Evolutionary conservation across 192 early-diverging fungal genomes (phyloP).

Genomic region (Mortierella alpina): DNA sequence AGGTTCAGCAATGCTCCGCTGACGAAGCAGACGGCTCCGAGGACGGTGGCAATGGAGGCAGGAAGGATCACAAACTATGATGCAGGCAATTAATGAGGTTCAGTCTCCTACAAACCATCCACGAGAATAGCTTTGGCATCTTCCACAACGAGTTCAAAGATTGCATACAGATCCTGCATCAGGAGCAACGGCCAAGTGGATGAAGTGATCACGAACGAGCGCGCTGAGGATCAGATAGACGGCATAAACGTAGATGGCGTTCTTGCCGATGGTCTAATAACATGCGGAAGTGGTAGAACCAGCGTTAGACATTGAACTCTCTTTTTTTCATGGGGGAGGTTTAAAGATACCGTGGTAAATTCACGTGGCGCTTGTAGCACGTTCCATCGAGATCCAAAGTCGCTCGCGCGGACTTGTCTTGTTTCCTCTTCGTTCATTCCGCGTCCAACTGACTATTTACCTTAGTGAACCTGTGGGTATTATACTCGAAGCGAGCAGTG

Average conservation of each 20-base stretch:
- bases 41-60: slow-evolving; percentile 22
- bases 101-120: no score
- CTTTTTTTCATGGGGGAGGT: slow-evolving; percentile 27
- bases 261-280: slow-evolving; percentile 54
- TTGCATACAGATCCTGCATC: slow-evolving; percentile 59
- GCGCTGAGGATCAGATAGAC: slow-evolving; percentile 65
- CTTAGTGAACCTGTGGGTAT: slow-evolving; percentile 49
- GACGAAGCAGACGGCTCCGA: slow-evolving; percentile 55
- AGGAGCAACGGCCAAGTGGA: slow-evolving; percentile 61
- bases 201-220: slow-evolving; percentile 64
- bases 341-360: neutral
- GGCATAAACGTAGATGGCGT: slow-evolving; percentile 68
- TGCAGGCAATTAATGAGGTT: neutral
- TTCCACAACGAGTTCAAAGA: neutral
- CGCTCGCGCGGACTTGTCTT: neutral
- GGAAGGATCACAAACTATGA: slow-evolving; percentile 48
- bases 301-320: neutral
- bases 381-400: neutral
- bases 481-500: slow-evolving; percentile 42
- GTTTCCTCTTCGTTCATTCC: neutral
- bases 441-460: neutral
- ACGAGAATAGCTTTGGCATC: neutral
- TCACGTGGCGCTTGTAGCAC: slow-evolving; percentile 15
- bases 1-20: slow-evolving; percentile 61
- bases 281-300: neutral